Conservation (phyloP, 2,329 filamentous ascomycete species). For the Cordyceps militaris region DNA sequence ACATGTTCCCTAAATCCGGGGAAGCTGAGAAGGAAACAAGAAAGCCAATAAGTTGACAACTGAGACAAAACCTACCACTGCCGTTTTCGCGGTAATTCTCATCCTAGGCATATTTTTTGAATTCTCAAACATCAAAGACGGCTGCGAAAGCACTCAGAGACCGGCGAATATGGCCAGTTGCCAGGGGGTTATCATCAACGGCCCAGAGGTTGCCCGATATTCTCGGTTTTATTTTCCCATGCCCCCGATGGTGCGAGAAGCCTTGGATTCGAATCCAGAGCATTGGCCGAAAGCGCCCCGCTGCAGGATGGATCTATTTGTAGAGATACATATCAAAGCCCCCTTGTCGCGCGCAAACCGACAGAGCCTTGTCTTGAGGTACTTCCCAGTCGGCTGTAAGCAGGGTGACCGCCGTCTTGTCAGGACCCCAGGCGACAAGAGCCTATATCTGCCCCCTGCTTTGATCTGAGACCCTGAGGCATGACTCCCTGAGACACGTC, state of each 20-base stretch:
- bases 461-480: neutral
- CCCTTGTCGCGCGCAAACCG: neutral
- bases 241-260: too few relatives aligned
- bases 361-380: neutral
- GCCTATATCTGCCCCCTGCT: neutral
- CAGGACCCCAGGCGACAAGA: neutral
- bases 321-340: neutral
- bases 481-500: neutral
- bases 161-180: neutral
- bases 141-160: neutral
- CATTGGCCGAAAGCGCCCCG: neutral
- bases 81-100: neutral
- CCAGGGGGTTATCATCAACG: neutral
- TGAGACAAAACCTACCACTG: conserved; percentile 2
- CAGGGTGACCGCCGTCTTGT: too few relatives aligned
- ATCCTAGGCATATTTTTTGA: neutral
- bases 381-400: neutral
- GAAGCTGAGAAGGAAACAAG: neutral
- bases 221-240: neutral
- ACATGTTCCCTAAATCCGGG: neutral
- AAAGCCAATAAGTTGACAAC: neutral
- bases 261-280: neutral
- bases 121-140: neutral
- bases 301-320: neutral
- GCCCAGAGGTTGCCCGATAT: neutral